Conservation (phyloP, 2,329 filamentous ascomycete species). For the Aspergillus ochraceus region DNA sequence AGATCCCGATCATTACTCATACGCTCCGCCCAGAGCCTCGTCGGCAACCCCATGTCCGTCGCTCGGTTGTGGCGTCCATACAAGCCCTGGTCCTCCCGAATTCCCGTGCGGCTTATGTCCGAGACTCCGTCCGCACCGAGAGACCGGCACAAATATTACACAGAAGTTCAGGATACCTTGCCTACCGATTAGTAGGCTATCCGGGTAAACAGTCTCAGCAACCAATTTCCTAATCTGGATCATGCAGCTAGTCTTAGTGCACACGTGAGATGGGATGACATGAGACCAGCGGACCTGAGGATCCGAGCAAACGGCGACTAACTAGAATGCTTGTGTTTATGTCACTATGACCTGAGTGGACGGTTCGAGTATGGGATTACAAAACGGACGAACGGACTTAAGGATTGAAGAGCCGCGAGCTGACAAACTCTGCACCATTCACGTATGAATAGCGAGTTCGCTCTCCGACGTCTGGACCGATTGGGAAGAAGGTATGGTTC, state of each 20-base stretch:
- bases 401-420: background rate
- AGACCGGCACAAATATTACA: background rate
- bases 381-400: background rate
- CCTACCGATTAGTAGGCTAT: background rate
- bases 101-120: background rate
- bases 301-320: background rate
- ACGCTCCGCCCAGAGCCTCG: background rate
- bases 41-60: background rate
- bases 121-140: background rate
- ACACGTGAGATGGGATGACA: background rate
- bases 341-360: background rate
- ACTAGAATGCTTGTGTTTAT: background rate
- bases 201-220: background rate
- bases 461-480: background rate
- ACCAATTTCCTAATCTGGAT: background rate
- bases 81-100: background rate
- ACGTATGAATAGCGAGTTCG: background rate
- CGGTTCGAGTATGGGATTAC: background rate
- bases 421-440: background rate
- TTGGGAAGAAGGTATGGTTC: background rate
- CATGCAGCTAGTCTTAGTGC: background rate
- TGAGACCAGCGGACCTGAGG: background rate
- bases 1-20: background rate
- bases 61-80: background rate
- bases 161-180: background rate